A percentile compares a stretch with the other conserved stretches of the same genome.
Evolutionary conservation across 2,329 filamentous ascomycete species (phyloP).

Genomic region (Ophiostoma novo-ulmi): DNA sequence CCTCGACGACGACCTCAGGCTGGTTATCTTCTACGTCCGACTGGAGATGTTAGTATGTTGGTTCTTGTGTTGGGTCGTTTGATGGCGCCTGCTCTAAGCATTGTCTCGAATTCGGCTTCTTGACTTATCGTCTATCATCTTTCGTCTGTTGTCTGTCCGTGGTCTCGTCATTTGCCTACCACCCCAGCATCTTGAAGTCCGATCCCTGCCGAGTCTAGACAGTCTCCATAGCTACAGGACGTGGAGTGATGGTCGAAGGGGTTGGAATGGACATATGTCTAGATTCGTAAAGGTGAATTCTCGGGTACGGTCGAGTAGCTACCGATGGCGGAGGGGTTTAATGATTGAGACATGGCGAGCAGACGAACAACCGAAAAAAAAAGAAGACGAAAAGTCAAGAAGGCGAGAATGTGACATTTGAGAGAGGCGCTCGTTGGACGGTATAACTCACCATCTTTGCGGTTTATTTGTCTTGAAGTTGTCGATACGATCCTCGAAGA

Average conservation of each 20-base stretch:
- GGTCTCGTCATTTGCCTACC: neutral
- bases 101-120: neutral
- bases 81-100: neutral
- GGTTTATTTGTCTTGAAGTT: constrained; percentile 45
- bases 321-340: constrained; percentile 1
- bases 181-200: neutral
- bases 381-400: neutral
- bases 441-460: constrained; percentile 54
- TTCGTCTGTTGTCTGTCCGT: neutral
- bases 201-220: neutral
- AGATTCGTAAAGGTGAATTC: neutral
- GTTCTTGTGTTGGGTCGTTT: neutral
- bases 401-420: neutral
- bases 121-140: neutral
- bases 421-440: constrained; percentile 19
- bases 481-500: constrained; percentile 67
- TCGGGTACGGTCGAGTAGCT: neutral
- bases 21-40: constrained; percentile 99
- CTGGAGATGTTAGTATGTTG: constrained; percentile 43
- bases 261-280: neutral
- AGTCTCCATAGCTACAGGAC: no score
- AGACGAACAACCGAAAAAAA: no score
- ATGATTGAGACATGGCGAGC: neutral
- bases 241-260: neutral
- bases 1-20: constrained; percentile 67